These are phyloP conservation scores for Alternaria burnsii DNA, from an alignment of 2,329 filamentous ascomycete species.

Conservation along the genomic window DNA sequence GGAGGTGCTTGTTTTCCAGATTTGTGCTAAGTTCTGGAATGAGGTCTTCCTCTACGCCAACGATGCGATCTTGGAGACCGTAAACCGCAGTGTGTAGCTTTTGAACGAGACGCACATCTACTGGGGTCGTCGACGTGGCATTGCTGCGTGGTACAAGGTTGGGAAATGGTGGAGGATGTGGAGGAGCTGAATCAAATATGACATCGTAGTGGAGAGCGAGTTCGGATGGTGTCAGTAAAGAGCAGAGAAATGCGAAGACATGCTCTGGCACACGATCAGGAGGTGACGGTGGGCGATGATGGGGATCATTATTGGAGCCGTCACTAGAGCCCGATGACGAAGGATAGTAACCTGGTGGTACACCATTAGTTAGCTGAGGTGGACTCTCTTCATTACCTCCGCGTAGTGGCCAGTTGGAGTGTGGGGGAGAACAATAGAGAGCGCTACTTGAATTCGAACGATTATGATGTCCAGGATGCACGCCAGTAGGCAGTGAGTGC, in stretches of 20 bases:
- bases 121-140: not conserved
- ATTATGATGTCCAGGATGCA: not conserved
- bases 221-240: constrained; percentile 23
- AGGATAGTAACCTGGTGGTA: constrained; percentile 2
- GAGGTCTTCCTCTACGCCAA: constrained; percentile 25
- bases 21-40: constrained; percentile 18
- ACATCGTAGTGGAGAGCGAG: constrained; percentile 17
- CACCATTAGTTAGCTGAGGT: constrained; percentile 2
- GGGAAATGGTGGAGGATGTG: not conserved
- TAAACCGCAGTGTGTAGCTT: constrained; percentile 20
- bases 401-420: not conserved
- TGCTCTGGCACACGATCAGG: constrained; percentile 6
- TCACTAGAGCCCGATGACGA: constrained; percentile 1
- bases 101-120: constrained; percentile 22
- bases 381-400: not conserved
- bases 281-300: not conserved
- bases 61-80: constrained; percentile 18
- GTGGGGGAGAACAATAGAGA: not conserved
- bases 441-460: not conserved
- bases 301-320: not conserved
- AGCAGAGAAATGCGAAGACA: constrained; percentile 14
- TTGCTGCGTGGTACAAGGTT: not conserved
- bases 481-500: not conserved
- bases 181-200: not conserved
- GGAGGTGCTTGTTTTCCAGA: constrained; percentile 14